Conservation (phyloP, 2,329 filamentous ascomycete genomes). For the Amauroascus niger region DNA sequence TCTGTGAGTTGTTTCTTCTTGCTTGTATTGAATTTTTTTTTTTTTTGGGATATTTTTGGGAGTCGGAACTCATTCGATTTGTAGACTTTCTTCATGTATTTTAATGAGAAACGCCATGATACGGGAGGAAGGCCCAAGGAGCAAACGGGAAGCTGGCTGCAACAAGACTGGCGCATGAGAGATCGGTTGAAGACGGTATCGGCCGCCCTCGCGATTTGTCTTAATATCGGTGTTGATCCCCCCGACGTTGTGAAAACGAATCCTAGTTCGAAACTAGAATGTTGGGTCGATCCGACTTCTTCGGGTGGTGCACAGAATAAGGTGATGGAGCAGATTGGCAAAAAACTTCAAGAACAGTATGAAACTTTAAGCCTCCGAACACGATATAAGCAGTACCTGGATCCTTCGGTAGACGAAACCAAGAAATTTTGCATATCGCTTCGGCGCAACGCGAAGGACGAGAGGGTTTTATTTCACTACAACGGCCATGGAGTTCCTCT, state of each 20-base stretch:
- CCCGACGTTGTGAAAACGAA: conserved; percentile 94
- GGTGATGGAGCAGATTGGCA: conserved; percentile 87
- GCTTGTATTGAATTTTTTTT: background rate
- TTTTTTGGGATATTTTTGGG: background rate
- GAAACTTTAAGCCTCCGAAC: conserved; percentile 90
- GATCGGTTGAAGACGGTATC: conserved; percentile 95
- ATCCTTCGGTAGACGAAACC: conserved; percentile 93
- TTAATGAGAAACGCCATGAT: conserved; percentile 94
- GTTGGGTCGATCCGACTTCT: conserved; percentile 86
- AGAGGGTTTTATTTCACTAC: conserved; percentile 94
- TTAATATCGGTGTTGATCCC: conserved; percentile 96
- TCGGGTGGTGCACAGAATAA: conserved; percentile 66
- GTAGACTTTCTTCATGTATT: conserved; percentile 99
- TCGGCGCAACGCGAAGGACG: conserved; percentile 85
- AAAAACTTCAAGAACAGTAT: conserved; percentile 90
- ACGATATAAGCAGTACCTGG: conserved; percentile 93
- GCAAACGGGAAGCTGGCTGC: conserved; percentile 47
- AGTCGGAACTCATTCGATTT: conserved; percentile 10
- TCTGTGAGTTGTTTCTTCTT: conserved; percentile 50
- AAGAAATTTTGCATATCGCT: conserved; percentile 92
- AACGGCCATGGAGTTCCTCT: conserved; percentile 96
- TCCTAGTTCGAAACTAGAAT: conserved; percentile 86
- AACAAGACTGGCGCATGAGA: conserved; percentile 92
- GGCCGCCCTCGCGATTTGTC: conserved; percentile 81
- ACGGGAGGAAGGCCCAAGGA: conserved; percentile 77